These are phyloP conservation scores for Ustilago crameri DNA, from an alignment of 1,284 basidiomycete genomes.

Conservation along the genomic window DNA sequence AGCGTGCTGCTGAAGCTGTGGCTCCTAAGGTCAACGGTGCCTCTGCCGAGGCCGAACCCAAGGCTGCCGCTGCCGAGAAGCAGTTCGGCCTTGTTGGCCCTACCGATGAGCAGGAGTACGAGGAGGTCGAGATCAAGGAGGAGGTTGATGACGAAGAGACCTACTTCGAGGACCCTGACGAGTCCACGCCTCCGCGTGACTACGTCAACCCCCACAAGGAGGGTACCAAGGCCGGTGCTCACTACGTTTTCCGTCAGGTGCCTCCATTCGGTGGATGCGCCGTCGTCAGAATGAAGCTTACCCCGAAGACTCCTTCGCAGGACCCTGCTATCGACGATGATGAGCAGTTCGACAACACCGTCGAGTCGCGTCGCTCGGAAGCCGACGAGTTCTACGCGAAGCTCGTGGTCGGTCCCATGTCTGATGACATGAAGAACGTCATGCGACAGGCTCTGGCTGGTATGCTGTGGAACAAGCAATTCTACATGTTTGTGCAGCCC, in stretches of 20 bases:
- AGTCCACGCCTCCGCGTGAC: conserved; percentile 51
- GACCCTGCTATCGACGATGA: conserved; percentile 88
- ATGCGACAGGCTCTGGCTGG: conserved; percentile 96
- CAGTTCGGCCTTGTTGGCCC: conserved; percentile 42
- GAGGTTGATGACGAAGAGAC: conserved; percentile 64
- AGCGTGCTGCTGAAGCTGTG: conserved; percentile 35
- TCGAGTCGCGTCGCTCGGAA: conserved; percentile 83
- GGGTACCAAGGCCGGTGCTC: conserved; percentile 92
- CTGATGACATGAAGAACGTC: conserved; percentile 91
- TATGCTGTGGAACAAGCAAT: conserved; percentile 99
- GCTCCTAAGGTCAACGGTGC: conserved; percentile 38
- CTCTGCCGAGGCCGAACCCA: conserved; percentile 41
- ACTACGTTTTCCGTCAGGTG: conserved; percentile 87
- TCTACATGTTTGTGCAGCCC: conserved; percentile 93
- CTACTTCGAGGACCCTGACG: conserved; percentile 54
- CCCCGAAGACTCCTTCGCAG: conserved; percentile 78
- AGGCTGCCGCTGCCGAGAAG: conserved; percentile 43
- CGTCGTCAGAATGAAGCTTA: conserved; percentile 93
- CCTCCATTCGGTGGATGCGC: conserved; percentile 92
- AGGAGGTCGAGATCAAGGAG: conserved; percentile 61
- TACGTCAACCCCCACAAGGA: conserved; percentile 83
- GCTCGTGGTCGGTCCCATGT: conserved; percentile 77
- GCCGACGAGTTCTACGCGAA: conserved; percentile 94
- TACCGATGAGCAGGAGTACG: conserved; percentile 34
- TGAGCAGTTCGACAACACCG: conserved; percentile 83